Conservation (phyloP, 148 eudicot species). For the Rhododendron molle region DNA sequence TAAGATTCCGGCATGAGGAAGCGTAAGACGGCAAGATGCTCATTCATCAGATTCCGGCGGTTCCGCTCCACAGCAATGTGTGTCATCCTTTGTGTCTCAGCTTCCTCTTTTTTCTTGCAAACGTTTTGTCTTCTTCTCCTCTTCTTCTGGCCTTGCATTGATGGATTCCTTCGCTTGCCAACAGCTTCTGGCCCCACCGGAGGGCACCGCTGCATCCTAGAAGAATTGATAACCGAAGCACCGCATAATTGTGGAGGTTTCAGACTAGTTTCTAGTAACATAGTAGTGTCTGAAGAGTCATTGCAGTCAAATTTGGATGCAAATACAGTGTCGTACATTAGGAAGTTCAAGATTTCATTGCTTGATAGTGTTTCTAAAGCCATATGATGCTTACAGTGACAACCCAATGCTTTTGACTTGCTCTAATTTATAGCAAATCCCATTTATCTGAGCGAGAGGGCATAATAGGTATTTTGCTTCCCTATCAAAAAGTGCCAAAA, state of each 20-base stretch:
- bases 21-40: constrained; percentile 73
- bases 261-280: constrained; percentile 12
- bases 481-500: neutral
- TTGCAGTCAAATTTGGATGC: neutral
- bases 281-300: neutral
- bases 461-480: neutral
- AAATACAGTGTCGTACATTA: constrained; percentile 48
- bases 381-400: constrained; percentile 16
- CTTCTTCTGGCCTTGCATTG: constrained; percentile 57
- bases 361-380: constrained; percentile 68
- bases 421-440: neutral
- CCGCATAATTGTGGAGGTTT: constrained; percentile 15
- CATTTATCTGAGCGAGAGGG: neutral
- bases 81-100: constrained; percentile 83
- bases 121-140: constrained; percentile 48
- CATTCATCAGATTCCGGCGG: constrained; percentile 92
- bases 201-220: neutral
- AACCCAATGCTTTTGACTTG: neutral
- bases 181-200: neutral
- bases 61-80: constrained; percentile 93
- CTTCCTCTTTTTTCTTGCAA: constrained; percentile 87
- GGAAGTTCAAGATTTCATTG: constrained; percentile 57
- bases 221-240: constrained; percentile 1
- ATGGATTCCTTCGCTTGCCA: constrained; percentile 13
- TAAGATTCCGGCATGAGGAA: constrained; percentile 93